Conservation (phyloP, 2,329 filamentous ascomycete species). For the Trichoderma harzianum region DNA sequence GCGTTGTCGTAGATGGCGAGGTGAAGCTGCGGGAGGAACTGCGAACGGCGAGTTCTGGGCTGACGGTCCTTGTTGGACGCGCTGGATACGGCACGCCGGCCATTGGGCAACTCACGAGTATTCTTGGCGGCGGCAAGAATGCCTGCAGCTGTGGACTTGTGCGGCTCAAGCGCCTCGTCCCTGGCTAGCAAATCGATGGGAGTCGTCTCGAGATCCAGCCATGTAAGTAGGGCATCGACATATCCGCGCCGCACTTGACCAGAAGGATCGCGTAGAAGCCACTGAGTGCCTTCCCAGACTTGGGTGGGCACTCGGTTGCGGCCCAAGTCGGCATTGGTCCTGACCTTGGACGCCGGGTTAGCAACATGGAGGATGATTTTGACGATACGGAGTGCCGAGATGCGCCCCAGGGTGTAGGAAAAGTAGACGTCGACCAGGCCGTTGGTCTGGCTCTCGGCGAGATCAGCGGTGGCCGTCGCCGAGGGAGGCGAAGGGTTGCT, state of each 20-base stretch:
- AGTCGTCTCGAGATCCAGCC: slow-evolving; percentile 78
- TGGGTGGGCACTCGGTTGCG: slow-evolving; percentile 73
- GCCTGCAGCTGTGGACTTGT: slow-evolving; percentile 35
- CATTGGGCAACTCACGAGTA: slow-evolving; percentile 41
- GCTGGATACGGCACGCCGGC: slow-evolving; percentile 65
- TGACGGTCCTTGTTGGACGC: slow-evolving; percentile 59
- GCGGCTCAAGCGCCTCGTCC: slow-evolving; percentile 51
- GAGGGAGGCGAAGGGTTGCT: slow-evolving; percentile 30
- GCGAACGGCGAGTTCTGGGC: slow-evolving; percentile 51
- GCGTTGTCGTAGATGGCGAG: slow-evolving; percentile 87
- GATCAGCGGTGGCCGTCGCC: slow-evolving; percentile 36
- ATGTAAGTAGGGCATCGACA: slow-evolving; percentile 75
- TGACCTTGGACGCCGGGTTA: slow-evolving; percentile 61
- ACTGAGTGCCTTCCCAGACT: slow-evolving; percentile 96
- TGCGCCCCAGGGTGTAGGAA: slow-evolving; percentile 52
- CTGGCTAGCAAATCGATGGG: slow-evolving; percentile 60
- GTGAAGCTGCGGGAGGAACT: slow-evolving; percentile 79
- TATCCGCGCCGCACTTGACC: slow-evolving; percentile 80
- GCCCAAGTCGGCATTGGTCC: slow-evolving; percentile 60
- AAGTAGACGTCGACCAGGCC: slow-evolving; percentile 49
- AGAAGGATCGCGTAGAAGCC: slow-evolving; percentile 79
- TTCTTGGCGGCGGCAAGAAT: slow-evolving; percentile 31
- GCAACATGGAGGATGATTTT: slow-evolving; percentile 80
- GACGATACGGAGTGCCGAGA: slow-evolving; percentile 70
- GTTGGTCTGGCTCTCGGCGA: slow-evolving; percentile 42